These are phyloP conservation scores for Penicillium sp. DNA, from an alignment of 2,329 filamentous ascomycete species.

Conservation along the genomic window DNA sequence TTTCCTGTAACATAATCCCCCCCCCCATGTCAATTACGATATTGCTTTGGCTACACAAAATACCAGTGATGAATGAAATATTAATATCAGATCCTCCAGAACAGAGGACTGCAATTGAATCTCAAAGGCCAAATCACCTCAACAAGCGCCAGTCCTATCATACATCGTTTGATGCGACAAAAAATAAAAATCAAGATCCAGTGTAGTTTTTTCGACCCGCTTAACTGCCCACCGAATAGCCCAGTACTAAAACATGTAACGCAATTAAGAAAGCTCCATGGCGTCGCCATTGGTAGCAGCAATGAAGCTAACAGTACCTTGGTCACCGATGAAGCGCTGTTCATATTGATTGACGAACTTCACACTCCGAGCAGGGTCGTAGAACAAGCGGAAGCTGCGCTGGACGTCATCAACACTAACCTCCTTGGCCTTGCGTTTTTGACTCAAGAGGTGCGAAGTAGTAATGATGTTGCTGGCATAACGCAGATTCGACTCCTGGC, in stretches of 20 bases:
- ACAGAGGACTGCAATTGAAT: conserved; percentile 18
- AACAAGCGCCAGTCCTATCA: conserved; percentile 40
- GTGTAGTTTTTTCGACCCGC: conserved; percentile 20
- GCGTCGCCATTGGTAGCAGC: conserved; percentile 56
- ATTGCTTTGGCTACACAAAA: not conserved
- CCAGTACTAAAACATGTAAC: conserved; percentile 13
- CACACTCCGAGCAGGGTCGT: conserved; percentile 81
- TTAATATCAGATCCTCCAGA: conserved; percentile 8
- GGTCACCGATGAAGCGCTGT: conserved; percentile 86
- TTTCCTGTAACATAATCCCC: conserved; percentile 49
- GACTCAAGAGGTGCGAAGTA: conserved; percentile 80
- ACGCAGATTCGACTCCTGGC: conserved; percentile 82
- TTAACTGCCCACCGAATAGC: conserved; percentile 12
- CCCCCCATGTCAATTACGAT: not conserved
- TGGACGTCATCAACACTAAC: conserved; percentile 86
- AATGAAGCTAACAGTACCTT: conserved; percentile 72
- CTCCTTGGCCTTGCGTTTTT: conserved; percentile 81
- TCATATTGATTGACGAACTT: conserved; percentile 89
- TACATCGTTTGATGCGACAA: conserved; percentile 36
- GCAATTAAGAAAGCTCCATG: conserved; percentile 63
- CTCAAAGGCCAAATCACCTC: conserved; percentile 25
- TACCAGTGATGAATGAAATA: conserved; percentile 6
- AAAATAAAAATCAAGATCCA: conserved; percentile 19
- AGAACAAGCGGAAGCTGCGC: conserved; percentile 90
- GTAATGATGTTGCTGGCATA: conserved; percentile 99